These are phyloP conservation scores for Apiospora koreana DNA, from an alignment of 2,329 filamentous ascomycete species.

Conservation along the genomic window DNA sequence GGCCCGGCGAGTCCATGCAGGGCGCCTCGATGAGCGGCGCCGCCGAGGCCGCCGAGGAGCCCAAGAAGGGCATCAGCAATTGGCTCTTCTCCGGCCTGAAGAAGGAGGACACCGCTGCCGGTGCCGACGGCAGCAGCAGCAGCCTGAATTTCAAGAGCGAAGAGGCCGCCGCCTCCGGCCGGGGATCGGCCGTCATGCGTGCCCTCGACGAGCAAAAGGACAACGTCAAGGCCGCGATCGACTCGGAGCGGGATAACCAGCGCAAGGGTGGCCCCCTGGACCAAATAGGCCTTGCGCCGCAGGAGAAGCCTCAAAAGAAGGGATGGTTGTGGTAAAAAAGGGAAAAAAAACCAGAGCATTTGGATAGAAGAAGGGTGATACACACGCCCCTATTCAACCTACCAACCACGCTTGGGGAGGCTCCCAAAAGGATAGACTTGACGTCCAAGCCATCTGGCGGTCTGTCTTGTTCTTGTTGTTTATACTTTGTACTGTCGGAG, in stretches of 20 bases:
- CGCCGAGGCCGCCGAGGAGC: conserved; percentile 17
- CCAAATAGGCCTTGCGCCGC: conserved; percentile 44
- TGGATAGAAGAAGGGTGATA: not conserved
- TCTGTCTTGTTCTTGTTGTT: not conserved
- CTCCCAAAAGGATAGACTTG: not conserved
- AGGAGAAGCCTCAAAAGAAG: conserved; percentile 42
- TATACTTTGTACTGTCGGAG: not conserved
- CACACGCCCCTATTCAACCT: not conserved
- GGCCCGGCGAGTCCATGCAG: conserved; percentile 25
- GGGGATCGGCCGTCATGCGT: conserved; percentile 26
- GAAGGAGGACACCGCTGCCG: conserved; percentile 33
- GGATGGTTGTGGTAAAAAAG: conserved; percentile 44
- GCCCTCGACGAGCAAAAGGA: conserved; percentile 36
- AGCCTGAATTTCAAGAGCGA: conserved; percentile 29
- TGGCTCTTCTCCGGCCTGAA: conserved; percentile 43
- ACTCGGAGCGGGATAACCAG: conserved; percentile 53
- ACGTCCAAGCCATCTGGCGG: not conserved
- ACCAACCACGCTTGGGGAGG: not conserved
- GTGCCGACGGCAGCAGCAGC: not conserved
- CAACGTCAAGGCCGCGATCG: conserved; percentile 46
- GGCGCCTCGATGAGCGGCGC: conserved; percentile 22
- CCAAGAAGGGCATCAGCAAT: conserved; percentile 27
- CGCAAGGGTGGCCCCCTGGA: conserved; percentile 52
- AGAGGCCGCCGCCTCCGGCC: conserved; percentile 31
- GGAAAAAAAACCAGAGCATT: not conserved